Evolutionary conservation across 768 basidiomycete species (phyloP).

Genomic region (Amanita muscaria): DNA sequence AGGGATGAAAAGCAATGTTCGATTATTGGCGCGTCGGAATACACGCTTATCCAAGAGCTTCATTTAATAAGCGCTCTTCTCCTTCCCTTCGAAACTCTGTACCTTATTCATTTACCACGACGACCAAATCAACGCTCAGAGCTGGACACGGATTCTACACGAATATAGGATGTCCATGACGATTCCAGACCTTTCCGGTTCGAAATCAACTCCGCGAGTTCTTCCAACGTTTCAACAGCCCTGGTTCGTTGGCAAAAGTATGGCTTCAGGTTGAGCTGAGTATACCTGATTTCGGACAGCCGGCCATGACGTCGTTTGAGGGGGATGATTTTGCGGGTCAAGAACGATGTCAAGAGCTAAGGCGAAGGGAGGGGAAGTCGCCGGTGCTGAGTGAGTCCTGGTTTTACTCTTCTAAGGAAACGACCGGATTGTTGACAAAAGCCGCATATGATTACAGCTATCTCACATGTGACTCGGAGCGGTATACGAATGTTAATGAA

Average conservation of each 20-base stretch:
- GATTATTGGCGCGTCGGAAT: too few species aligned
- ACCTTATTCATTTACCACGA: too few species aligned
- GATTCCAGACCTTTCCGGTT: too few species aligned
- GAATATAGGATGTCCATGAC: too few species aligned
- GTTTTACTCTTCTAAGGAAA: constrained; percentile 9
- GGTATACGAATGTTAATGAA: background rate
- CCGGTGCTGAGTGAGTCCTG: constrained; percentile 25
- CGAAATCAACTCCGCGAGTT: background rate
- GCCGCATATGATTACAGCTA: too few species aligned
- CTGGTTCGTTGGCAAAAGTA: constrained; percentile 5
- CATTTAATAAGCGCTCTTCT: too few species aligned
- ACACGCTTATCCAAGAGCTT: too few species aligned
- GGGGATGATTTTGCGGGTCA: constrained; percentile 42
- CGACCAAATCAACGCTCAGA: too few species aligned
- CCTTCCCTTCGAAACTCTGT: too few species aligned
- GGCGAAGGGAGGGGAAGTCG: constrained; percentile 27
- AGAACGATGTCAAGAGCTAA: constrained; percentile 37
- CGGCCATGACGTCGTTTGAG: constrained; percentile 29
- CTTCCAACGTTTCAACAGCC: constrained; percentile 13
- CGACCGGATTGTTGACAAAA: background rate
- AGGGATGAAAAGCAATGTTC: too few species aligned
- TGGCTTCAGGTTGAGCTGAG: constrained; percentile 8
- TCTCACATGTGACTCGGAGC: constrained; percentile 51
- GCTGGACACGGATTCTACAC: too few species aligned
- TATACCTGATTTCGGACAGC: background rate